A percentile compares a stretch with the other conserved stretches of the same genome.
phyloP scores from a whole-genome alignment of 2,329 filamentous ascomycete species.

The Botrytis aclada region DNA sequence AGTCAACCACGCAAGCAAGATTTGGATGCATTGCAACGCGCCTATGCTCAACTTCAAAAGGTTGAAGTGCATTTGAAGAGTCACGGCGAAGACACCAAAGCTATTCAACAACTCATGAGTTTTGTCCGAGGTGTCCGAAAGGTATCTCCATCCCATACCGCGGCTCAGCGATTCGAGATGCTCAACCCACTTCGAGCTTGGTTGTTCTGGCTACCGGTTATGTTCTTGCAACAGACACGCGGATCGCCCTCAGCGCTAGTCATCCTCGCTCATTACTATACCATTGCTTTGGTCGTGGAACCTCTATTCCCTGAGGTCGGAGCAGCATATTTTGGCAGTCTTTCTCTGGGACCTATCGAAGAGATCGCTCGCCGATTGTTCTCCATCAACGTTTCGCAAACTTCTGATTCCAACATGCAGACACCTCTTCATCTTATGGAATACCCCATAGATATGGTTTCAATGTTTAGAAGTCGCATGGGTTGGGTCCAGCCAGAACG shows the following conservation, averaged over 20 bases:
- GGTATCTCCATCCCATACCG: slow-evolving; percentile 64
- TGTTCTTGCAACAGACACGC: slow-evolving; percentile 73
- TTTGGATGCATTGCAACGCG: slow-evolving; percentile 63
- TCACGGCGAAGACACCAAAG: slow-evolving; percentile 65
- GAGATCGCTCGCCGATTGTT: slow-evolving; percentile 77
- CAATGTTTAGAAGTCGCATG: slow-evolving; percentile 66
- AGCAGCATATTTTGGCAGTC: slow-evolving; percentile 78
- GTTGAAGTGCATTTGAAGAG: slow-evolving; percentile 67
- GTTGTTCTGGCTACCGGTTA: slow-evolving; percentile 93
- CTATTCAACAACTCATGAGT: slow-evolving; percentile 65
- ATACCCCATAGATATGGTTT: slow-evolving; percentile 66
- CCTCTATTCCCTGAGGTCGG: slow-evolving; percentile 90
- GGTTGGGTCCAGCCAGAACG: slow-evolving; percentile 61
- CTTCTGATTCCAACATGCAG: slow-evolving; percentile 55
- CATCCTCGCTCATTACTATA: slow-evolving; percentile 82
- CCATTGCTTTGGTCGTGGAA: slow-evolving; percentile 80
- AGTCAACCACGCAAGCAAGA: slow-evolving; percentile 67
- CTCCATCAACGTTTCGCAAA: slow-evolving; percentile 61
- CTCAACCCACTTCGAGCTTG: slow-evolving; percentile 85
- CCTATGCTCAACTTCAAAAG: slow-evolving; percentile 63
- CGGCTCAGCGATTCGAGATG: slow-evolving; percentile 84
- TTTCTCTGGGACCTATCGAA: slow-evolving; percentile 78
- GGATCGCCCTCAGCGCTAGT: slow-evolving; percentile 75
- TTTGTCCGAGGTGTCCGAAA: slow-evolving; percentile 72
- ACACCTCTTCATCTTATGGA: slow-evolving; percentile 67